These are phyloP conservation scores for Priceomyces haplophilus DNA, from an alignment of 805 yeast species.

Conservation along the genomic window DNA sequence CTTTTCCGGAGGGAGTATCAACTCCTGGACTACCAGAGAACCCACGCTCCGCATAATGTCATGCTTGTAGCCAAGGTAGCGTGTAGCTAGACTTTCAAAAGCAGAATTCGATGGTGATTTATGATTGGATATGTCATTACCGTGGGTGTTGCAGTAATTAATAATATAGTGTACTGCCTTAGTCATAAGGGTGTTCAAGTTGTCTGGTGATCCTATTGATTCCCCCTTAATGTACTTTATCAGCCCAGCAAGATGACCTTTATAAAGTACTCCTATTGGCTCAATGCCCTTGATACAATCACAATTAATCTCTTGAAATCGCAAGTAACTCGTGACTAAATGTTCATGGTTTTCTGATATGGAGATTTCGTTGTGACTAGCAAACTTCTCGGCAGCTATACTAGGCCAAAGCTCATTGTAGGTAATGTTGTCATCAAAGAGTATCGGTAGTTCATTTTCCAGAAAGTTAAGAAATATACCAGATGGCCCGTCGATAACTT, in stretches of 20 bases:
- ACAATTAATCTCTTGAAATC: slow-evolving; percentile 24
- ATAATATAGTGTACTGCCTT: slow-evolving; percentile 1
- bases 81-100: not conserved
- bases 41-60: not conserved
- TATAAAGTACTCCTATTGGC: slow-evolving; percentile 18
- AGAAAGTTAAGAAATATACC: slow-evolving; percentile 13
- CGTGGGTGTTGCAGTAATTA: slow-evolving; percentile 3
- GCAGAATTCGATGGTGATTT: not conserved
- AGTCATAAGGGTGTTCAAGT: not conserved
- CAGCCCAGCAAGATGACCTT: not conserved
- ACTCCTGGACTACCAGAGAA: not conserved
- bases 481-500: slow-evolving; percentile 11
- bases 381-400: slow-evolving; percentile 13
- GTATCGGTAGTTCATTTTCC: slow-evolving; percentile 15
- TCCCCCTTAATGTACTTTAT: not conserved
- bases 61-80: not conserved
- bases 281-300: slow-evolving; percentile 24
- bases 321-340: slow-evolving; percentile 11
- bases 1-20: not conserved
- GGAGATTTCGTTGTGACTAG: slow-evolving; percentile 20
- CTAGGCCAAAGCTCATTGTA: slow-evolving; percentile 54
- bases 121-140: no score
- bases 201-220: not conserved
- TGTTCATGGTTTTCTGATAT: slow-evolving; percentile 22
- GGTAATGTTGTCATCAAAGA: slow-evolving; percentile 61